These are phyloP conservation scores for Rhizopogon rudus DNA, from an alignment of 768 basidiomycete genomes.

Conservation along the genomic window DNA sequence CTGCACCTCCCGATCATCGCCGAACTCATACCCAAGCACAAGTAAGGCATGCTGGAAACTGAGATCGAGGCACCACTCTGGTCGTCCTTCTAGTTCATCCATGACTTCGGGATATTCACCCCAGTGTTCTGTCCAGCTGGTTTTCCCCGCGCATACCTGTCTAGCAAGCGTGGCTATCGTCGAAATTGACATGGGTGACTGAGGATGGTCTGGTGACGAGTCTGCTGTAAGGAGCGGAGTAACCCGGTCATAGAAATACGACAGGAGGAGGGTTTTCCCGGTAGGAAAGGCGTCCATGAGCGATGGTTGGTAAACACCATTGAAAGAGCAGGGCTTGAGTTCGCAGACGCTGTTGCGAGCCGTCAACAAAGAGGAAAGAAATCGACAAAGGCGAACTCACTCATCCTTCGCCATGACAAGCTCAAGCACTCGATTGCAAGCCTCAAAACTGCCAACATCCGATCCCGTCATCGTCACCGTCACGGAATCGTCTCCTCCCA, in stretches of 20 bases:
- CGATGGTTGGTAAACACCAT: conserved; percentile 95
- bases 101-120: conserved; percentile 41
- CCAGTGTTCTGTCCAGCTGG: conserved; percentile 52
- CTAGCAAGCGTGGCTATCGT: conserved; percentile 61
- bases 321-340: conserved; percentile 92
- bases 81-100: conserved; percentile 72
- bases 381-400: conserved; percentile 40
- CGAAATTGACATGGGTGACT: conserved; percentile 40
- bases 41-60: conserved; percentile 93
- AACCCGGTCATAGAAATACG: conserved; percentile 97
- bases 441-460: conserved; percentile 78
- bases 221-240: conserved; percentile 56
- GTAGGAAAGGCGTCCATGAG: conserved; percentile 82
- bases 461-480: conserved; percentile 86
- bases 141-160: conserved; percentile 68
- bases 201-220: conserved; percentile 14
- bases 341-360: conserved; percentile 62
- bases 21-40: conserved; percentile 87
- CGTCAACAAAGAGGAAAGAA: neutral
- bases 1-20: conserved; percentile 55
- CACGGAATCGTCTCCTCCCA: conserved; percentile 31
- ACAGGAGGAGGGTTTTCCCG: conserved; percentile 86
- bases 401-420: conserved; percentile 94
- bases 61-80: conserved; percentile 94
- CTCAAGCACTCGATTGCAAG: conserved; percentile 79